Base-by-base conservation (phyloP, 208 protist genomes). In the Leishmania braziliensis region DNA sequence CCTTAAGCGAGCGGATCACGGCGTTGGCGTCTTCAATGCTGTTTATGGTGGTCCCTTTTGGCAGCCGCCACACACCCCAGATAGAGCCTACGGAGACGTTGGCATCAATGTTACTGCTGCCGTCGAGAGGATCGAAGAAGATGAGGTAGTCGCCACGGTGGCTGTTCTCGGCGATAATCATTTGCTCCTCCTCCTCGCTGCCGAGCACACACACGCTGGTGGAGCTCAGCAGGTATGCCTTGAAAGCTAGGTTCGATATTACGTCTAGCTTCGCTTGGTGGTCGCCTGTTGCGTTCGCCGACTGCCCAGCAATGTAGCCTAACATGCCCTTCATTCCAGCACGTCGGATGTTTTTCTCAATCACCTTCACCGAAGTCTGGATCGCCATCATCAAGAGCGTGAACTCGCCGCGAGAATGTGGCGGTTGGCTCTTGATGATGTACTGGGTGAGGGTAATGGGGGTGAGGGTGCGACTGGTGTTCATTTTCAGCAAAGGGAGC, bases 101-200 rank as follows among this genome's bases (percentile, higher is more conserved):
- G 75, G 96, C 95, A 87, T 99, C 99, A 80, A 99, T 99, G 89
- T 99, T 99, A 79, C 93, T 98, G 80, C 92, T 98, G 50, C 98
- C 98, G 76, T 99, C 98, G 9, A 99, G 95, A 43, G 98, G 98
- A 84, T 99, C 98, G 79, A 99, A 99, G 78, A 98, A 97, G 76
- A 98, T 92, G 69, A 98, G 79, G 86, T 99, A 99, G 72, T 93
- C 85, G 54, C 98, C 98, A 43, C 89, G 88, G 63, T 88, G 80
- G 39, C 83, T 86, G 6, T 62, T 62, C 48, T 95, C 90, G 0
- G 95, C 92, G 29, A 97, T 43, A 10, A 97, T 88, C 80, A 95
- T 77, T 48, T 86, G 81, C 75, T 96, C 92, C 77, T 97, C 94
- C 86, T 97, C 94, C 82, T 97, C 94, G 82, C 91, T 95, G 73